phyloP scores from a whole-genome alignment of 2,329 filamentous ascomycete species.

The Arthroderma uncinatum region DNA sequence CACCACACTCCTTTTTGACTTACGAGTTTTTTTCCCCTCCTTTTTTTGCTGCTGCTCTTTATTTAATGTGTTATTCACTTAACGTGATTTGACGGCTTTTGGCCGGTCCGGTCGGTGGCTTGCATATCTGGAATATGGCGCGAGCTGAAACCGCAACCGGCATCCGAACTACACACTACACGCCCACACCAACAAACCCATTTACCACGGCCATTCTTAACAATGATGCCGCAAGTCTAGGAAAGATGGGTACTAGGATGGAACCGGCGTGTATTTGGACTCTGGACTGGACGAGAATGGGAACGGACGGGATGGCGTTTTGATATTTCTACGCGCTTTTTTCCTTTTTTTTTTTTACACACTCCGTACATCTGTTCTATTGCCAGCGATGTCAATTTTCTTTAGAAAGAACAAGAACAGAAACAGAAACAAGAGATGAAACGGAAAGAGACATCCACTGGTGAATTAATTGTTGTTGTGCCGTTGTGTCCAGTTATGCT shows the following conservation, averaged over 20 bases:
- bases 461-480: too few relatives aligned
- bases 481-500: too few relatives aligned
- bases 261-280: not conserved
- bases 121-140: conserved; percentile 6
- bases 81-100: not conserved
- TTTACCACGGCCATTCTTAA: not conserved
- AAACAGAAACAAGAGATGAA: not conserved
- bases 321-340: not conserved
- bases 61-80: conserved; percentile 3
- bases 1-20: conserved; percentile 9
- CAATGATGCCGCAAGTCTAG: not conserved
- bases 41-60: conserved; percentile 5
- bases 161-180: not conserved
- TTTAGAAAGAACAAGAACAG: not conserved
- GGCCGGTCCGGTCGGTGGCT: not conserved
- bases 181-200: not conserved
- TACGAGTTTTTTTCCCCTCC: not conserved
- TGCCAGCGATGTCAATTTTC: not conserved
- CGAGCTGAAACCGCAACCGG: not conserved
- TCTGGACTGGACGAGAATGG: not conserved
- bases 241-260: not conserved
- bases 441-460: not conserved
- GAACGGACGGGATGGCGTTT: not conserved
- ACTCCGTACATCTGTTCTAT: not conserved
- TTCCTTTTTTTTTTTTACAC: not conserved